Percentiles rank a stretch among this genome's conserved stretches.
Conservation (phyloP, 2,329 filamentous ascomycete species). For the Cercospora brassicicola region DNA sequence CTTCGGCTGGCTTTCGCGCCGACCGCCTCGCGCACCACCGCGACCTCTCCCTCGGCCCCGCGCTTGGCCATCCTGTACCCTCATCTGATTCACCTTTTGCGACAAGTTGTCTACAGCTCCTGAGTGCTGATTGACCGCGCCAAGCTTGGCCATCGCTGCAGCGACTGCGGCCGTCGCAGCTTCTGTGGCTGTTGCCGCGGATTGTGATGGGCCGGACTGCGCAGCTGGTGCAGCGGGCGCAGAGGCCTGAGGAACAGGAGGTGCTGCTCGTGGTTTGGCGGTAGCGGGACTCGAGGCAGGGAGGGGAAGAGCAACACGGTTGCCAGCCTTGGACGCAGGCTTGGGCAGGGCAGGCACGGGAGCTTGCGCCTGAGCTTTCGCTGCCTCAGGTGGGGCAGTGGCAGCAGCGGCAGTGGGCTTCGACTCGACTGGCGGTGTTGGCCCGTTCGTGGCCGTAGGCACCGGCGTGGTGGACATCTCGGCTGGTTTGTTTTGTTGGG, state of each 20-base stretch:
- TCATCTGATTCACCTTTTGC: slow-evolving; percentile 75
- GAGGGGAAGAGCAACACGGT: slow-evolving; percentile 63
- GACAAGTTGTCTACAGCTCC: slow-evolving; percentile 65
- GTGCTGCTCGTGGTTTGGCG: slow-evolving; percentile 24
- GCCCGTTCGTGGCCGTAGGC: slow-evolving; percentile 46
- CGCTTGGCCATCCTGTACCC: slow-evolving; percentile 41
- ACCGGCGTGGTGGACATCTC: slow-evolving; percentile 44
- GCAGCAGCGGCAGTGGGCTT: slow-evolving; percentile 64
- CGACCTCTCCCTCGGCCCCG: slow-evolving; percentile 52
- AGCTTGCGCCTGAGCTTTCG: slow-evolving; percentile 38
- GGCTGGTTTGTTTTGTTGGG: slow-evolving; percentile 35
- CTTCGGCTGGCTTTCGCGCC: slow-evolving; percentile 42
- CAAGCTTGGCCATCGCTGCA: slow-evolving; percentile 73
- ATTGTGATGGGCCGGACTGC: slow-evolving; percentile 19
- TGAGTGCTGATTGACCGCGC: slow-evolving; percentile 35
- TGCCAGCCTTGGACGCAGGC: slow-evolving; percentile 44
- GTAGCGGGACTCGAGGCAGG: slow-evolving; percentile 44
- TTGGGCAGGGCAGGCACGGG: slow-evolving; percentile 37
- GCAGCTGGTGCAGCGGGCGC: slow-evolving; percentile 17
- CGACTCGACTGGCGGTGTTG: slow-evolving; percentile 64
- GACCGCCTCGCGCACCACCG: slow-evolving; percentile 44
- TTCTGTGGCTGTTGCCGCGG: slow-evolving; percentile 61
- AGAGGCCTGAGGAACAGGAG: slow-evolving; percentile 12
- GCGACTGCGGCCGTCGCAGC: slow-evolving; percentile 76
- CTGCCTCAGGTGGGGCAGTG: slow-evolving; percentile 52